Percentiles rank a stretch among this genome's conserved stretches.
phyloP scores from a whole-genome alignment of 208 protist genomes.

The Acanthamoeba healyi region DNA sequence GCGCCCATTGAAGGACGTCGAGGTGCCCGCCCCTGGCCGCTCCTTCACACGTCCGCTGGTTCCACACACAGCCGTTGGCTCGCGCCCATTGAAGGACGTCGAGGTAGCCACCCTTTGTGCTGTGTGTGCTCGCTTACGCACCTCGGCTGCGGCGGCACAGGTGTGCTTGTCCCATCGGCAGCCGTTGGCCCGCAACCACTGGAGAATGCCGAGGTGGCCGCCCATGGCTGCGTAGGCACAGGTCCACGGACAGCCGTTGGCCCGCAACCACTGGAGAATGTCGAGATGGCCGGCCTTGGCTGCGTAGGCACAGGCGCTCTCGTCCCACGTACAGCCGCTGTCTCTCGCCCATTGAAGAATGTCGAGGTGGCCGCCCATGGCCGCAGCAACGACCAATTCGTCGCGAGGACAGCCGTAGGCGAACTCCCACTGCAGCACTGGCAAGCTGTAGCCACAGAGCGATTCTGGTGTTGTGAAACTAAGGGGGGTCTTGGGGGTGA shows the following conservation, averaged over 20 bases:
- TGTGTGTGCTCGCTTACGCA: too few relatives aligned
- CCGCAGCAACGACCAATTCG: neutral
- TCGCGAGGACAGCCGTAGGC: neutral
- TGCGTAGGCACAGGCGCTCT: neutral
- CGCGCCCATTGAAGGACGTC: constrained; percentile 3
- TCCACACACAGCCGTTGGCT: constrained; percentile 7
- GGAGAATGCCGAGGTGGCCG: too few relatives aligned
- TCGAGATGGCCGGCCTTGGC: neutral
- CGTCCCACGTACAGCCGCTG: neutral
- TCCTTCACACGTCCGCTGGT: neutral
- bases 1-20: neutral
- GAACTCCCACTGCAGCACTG: constrained; percentile 3
- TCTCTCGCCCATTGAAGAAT: neutral
- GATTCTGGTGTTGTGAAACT: too few relatives aligned
- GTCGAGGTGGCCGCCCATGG: neutral
- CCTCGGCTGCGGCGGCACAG: too few relatives aligned
- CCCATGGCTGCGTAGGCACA: too few relatives aligned
- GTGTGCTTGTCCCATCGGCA: too few relatives aligned
- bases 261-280: too few relatives aligned
- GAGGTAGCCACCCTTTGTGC: too few relatives aligned
- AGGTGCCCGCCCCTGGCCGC: neutral
- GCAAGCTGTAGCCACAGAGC: too few relatives aligned
- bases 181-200: too few relatives aligned
- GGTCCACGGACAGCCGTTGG: too few relatives aligned
- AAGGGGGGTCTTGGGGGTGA: too few relatives aligned